Percentiles rank a stretch among this genome's conserved stretches.
phyloP scores from a whole-genome alignment of 352 stramenopile genomes.

The Phytophthora lateralis region DNA sequence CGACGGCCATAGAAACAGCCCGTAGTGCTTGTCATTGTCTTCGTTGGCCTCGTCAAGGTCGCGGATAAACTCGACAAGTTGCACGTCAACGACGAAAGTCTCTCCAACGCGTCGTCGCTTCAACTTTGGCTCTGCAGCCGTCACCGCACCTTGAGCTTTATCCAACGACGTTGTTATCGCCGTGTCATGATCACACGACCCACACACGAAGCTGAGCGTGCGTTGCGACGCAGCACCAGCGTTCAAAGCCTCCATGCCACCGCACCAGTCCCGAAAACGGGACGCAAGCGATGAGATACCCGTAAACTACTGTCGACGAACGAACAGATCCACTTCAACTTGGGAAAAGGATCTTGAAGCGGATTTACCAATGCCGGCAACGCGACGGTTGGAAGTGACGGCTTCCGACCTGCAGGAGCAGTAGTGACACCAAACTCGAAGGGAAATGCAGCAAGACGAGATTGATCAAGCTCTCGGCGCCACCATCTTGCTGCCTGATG shows the following conservation, averaged over 20 bases:
- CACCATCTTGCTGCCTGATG: slow-evolving; percentile 23
- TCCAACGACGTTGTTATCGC: neutral
- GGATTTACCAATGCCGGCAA: slow-evolving; percentile 8
- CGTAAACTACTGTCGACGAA: slow-evolving; percentile 16
- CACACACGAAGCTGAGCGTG: slow-evolving; percentile 27
- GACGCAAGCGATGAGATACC: slow-evolving; percentile 6
- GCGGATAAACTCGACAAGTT: slow-evolving; percentile 63
- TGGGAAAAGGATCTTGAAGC: slow-evolving; percentile 33
- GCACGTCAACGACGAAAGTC: slow-evolving; percentile 34
- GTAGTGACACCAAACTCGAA: neutral
- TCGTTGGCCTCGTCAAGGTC: slow-evolving; percentile 44
- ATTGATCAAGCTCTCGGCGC: slow-evolving; percentile 23
- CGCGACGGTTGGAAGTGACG: slow-evolving; percentile 28
- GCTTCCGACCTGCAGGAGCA: slow-evolving; percentile 20
- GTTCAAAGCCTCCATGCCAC: slow-evolving; percentile 13
- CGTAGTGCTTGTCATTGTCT: slow-evolving; percentile 56
- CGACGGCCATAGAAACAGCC: slow-evolving; percentile 72
- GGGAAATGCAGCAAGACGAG: slow-evolving; percentile 14
- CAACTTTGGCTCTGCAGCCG: neutral
- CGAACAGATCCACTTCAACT: slow-evolving; percentile 19
- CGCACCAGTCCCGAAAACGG: slow-evolving; percentile 26
- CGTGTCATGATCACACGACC: neutral
- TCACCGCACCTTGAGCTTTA: neutral
- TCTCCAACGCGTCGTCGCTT: slow-evolving; percentile 31
- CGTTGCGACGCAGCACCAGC: slow-evolving; percentile 14